Conservation (phyloP, 2,329 filamentous ascomycete species). For the Fusarium xylarioides region DNA sequence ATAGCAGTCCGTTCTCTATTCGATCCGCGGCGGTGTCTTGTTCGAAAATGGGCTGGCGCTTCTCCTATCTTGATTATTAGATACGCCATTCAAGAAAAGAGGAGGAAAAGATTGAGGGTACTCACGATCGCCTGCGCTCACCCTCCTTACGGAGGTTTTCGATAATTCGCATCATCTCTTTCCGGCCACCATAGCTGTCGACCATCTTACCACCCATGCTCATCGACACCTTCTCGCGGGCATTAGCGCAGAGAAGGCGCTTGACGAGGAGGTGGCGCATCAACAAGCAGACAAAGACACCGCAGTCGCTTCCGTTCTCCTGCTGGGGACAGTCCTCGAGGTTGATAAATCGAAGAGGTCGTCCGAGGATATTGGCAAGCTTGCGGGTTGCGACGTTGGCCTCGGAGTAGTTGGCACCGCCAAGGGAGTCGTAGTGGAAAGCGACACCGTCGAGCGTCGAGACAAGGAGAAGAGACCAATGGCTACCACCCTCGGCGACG, state of each 20-base stretch:
- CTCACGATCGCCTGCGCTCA: conserved; percentile 82
- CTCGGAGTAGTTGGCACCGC: conserved; percentile 77
- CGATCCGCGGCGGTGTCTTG: conserved; percentile 56
- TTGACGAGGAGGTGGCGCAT: conserved; percentile 95
- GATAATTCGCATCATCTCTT: conserved; percentile 92
- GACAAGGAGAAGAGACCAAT: conserved; percentile 94
- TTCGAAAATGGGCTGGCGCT: conserved; percentile 51
- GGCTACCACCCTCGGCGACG: conserved; percentile 86
- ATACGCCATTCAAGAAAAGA: not conserved
- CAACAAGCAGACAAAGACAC: conserved; percentile 92
- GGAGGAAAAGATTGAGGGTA: conserved; percentile 28
- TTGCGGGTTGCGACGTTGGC: conserved; percentile 75
- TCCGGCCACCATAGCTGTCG: conserved; percentile 80
- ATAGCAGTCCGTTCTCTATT: conserved; percentile 50
- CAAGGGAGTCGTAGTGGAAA: conserved; percentile 95
- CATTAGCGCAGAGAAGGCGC: conserved; percentile 79
- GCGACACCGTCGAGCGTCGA: conserved; percentile 87
- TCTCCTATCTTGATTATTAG: conserved; percentile 44
- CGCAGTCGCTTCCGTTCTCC: conserved; percentile 91
- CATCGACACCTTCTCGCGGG: conserved; percentile 91
- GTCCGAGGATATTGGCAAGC: conserved; percentile 73
- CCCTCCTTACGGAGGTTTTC: conserved; percentile 88
- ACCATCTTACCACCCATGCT: conserved; percentile 87
- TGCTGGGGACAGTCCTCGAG: conserved; percentile 89
- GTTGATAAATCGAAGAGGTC: conserved; percentile 77